Conservation (phyloP, 306 rosid genomes). For the Castanopsis chinensis region DNA sequence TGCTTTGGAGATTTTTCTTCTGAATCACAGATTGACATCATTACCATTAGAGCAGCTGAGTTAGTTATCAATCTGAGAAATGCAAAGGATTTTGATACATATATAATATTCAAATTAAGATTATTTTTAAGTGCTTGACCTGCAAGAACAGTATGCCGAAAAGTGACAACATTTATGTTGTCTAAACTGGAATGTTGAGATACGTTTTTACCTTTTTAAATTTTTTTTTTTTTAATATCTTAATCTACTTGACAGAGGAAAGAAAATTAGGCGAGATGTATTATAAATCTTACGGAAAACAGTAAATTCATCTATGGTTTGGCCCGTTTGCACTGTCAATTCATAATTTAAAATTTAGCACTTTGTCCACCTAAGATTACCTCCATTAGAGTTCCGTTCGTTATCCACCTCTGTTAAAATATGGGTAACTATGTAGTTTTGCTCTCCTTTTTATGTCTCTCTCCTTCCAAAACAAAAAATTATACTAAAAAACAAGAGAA, state of each 20-base stretch:
- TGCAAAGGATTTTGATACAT: neutral
- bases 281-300: too few relatives aligned
- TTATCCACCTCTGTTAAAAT: too few relatives aligned
- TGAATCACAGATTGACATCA: constrained; percentile 10
- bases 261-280: neutral
- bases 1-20: neutral
- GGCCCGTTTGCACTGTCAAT: too few relatives aligned
- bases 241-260: constrained; percentile 3
- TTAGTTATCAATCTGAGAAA: constrained; percentile 24
- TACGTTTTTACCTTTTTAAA: too few relatives aligned
- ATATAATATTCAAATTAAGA: neutral
- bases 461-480: too few relatives aligned
- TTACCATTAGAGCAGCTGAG: constrained; percentile 23
- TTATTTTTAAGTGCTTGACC: constrained; percentile 39
- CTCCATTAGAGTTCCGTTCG: too few relatives aligned
- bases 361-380: too few relatives aligned
- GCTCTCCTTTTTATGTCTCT: too few relatives aligned
- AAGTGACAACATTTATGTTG: neutral
- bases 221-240: neutral
- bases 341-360: too few relatives aligned
- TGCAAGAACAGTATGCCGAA: constrained; percentile 48
- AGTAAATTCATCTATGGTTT: too few relatives aligned
- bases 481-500: too few relatives aligned
- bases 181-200: neutral
- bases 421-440: too few relatives aligned